Evolutionary conservation across 2,329 filamentous ascomycete species (phyloP), one percentile per base, ranked within the genome.

Genomic region (Neopestalotiopsis sp.): DNA sequence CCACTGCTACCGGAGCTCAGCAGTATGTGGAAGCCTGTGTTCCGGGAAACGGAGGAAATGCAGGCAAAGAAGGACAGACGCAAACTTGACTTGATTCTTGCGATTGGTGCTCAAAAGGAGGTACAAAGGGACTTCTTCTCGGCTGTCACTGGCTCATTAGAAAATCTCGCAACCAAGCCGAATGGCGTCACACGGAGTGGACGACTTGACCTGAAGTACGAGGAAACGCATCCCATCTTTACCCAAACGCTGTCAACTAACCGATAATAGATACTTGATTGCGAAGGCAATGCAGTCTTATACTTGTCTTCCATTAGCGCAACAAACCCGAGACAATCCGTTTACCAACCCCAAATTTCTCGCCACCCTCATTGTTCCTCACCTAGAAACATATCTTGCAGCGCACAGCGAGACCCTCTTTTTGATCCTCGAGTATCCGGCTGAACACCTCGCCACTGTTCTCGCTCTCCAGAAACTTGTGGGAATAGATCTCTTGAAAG

Each of bases 251-350:
- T n/a, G 14, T 57, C 28, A 40, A 40, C 57, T 42, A 28, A 12
- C 20, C 12, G 14, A 5, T 14, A 20, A 3, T 56, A 90, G 89
- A 71, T 90, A 89, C 72, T 81, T 91, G 64, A 85, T 90, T 67
- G 85, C 85, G 72, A 89, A 85, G 71, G 87, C 86, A 4, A 88
- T 91, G 84, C 88, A 90, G 75, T 81, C 84, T 0, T 87, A 86
- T 71, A 87, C 84, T 4, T 80, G 84, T 1, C 87, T 87, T 68
- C 83, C 83, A 1, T 77, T 86, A 7, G 75, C 83, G 3, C 83
- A 84, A 67, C 86, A 88, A 69, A 82, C 82, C 3, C 81, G 84
- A 40, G 84, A 85, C 68, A 88, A 88, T 71, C 88, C 87, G 0
- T 86, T 89, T 69, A 81, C 82, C 17, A 85, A 88, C 72, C 83